Evolutionary conservation across 306 rosid species (phyloP).

Genomic region (Crotalaria pallida): DNA sequence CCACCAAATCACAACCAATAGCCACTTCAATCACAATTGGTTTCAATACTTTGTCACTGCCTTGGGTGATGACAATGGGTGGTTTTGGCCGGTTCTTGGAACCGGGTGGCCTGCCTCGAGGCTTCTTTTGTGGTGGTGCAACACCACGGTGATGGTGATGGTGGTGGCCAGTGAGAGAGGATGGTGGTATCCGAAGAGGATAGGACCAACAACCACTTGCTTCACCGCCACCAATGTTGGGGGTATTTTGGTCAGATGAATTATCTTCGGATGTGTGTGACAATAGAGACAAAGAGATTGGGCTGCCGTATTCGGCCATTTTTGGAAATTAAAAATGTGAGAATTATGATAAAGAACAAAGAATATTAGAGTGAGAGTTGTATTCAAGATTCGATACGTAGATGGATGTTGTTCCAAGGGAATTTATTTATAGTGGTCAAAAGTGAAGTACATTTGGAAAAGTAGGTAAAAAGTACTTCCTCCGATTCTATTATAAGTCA

Average conservation of each 20-base stretch:
- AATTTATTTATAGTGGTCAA: not conserved
- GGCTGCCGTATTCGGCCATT: conserved; percentile 31
- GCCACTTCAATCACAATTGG: conserved; percentile 46
- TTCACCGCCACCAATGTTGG: not conserved
- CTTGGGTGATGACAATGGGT: conserved; percentile 49
- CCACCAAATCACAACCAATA: conserved; percentile 46
- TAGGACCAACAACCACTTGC: not conserved
- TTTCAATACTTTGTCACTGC: conserved; percentile 30
- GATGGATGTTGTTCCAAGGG: not conserved
- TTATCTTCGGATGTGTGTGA: conserved; percentile 31
- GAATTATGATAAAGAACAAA: not conserved
- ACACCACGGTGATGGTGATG: not conserved
- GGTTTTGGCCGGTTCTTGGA: conserved; percentile 67
- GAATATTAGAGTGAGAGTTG: not conserved
- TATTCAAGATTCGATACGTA: not conserved
- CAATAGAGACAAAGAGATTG: conserved; percentile 27
- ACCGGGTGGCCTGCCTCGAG: conserved; percentile 65
- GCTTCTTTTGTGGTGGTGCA: conserved; percentile 16
- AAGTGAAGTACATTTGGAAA: too few relatives aligned
- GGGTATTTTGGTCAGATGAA: conserved; percentile 23
- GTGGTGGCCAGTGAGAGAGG: not conserved
- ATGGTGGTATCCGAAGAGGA: not conserved
- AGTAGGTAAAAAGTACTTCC: too few relatives aligned
- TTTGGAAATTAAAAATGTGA: not conserved
- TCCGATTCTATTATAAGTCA: too few relatives aligned